Conservation (phyloP, 179 eudicot genomes). For the Beta corolliflora region DNA sequence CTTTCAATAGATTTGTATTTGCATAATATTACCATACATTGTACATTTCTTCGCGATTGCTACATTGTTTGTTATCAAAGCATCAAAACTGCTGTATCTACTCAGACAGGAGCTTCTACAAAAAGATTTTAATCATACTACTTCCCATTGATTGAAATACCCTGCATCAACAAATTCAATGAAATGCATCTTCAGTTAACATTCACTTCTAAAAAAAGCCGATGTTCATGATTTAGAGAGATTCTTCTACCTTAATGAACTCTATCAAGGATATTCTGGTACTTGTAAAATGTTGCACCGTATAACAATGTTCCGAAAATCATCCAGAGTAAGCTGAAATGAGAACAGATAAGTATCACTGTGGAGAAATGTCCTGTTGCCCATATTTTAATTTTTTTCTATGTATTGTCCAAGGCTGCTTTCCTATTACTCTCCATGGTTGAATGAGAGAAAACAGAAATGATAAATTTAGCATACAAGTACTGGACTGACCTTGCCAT, state of each 20-base stretch:
- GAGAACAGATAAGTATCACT: background rate
- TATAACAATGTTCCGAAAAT: slow-evolving; percentile 64
- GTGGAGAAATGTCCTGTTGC: too few species aligned
- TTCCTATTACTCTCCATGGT: background rate
- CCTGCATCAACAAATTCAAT: background rate
- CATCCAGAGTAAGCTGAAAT: slow-evolving; percentile 71
- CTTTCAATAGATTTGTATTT: slow-evolving; percentile 3
- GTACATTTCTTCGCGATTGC: background rate
- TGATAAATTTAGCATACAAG: background rate
- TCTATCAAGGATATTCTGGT: slow-evolving; percentile 25
- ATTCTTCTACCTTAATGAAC: background rate
- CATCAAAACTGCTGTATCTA: background rate
- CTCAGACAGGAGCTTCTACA: background rate
- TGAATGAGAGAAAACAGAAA: background rate
- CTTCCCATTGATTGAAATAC: background rate
- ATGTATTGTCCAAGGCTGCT: too few species aligned
- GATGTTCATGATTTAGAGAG: background rate
- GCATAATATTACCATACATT: background rate
- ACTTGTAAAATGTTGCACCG: slow-evolving; percentile 63
- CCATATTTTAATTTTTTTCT: too few species aligned
- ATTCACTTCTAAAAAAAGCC: background rate
- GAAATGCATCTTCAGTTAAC: background rate
- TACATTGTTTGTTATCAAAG: background rate
- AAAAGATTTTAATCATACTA: background rate
- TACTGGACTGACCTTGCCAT: slow-evolving; percentile 67